These are phyloP conservation scores for Talaromyces piceae DNA, from an alignment of 2,329 filamentous ascomycete species.

Conservation along the genomic window DNA sequence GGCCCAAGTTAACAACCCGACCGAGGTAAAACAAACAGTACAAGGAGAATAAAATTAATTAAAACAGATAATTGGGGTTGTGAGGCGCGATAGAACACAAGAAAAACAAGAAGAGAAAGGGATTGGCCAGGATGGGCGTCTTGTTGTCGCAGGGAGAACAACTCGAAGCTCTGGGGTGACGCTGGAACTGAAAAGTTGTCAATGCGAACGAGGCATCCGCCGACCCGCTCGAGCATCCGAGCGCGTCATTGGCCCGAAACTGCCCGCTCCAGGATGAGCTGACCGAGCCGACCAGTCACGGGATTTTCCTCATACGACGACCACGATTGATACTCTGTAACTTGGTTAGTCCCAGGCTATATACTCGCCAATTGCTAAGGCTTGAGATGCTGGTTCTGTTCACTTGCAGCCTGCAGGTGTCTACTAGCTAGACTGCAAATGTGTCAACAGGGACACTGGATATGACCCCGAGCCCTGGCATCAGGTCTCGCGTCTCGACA, in stretches of 20 bases:
- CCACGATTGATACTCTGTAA: no score
- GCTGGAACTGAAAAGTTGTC: conserved; percentile 1
- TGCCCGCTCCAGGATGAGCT: background rate
- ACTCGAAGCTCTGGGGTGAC: background rate
- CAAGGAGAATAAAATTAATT: conserved; percentile 1
- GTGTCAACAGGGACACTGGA: no score
- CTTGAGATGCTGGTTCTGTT: no score
- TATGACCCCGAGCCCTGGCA: no score
- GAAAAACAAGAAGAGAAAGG: background rate
- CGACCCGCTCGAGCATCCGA: background rate
- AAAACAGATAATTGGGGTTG: background rate
- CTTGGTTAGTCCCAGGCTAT: no score
- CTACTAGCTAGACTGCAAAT: no score
- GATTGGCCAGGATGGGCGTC: background rate
- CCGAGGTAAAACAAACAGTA: background rate
- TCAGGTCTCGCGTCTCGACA: no score
- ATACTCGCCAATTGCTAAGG: no score
- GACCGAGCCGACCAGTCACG: background rate
- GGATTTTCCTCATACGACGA: background rate
- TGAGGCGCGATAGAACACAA: background rate
- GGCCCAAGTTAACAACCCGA: background rate
- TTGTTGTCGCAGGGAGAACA: background rate
- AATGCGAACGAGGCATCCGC: background rate
- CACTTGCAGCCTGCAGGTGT: no score
- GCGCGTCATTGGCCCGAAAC: background rate